Base-by-base conservation (phyloP, 345 rosid genomes). In the Aquilaria malaccensis region DNA sequence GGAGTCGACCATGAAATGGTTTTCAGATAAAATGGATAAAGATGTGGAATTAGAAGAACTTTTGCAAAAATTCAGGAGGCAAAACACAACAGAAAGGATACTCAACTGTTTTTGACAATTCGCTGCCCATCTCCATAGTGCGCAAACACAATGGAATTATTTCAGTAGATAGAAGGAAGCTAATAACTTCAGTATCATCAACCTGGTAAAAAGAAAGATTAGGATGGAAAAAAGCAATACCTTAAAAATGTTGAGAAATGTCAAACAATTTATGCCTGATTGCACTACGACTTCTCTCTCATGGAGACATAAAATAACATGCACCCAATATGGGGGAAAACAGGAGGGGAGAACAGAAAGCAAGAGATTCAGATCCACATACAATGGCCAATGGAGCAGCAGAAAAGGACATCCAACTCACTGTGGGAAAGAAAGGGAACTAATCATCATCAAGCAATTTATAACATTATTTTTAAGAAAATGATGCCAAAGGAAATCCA, bases 121-220 rank as follows among this genome's bases (percentile, higher is more conserved):
- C 99, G 59, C 96, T 90, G 50, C 99, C 99, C 97, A 91, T 88
- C 73, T 91, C 99, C 99, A 94, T 94, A 52, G 97, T 86, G 10
- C 96, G 96, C 63, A 95, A 81, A 66, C 99, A 91, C 51, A 91
- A 73, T 2, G 97, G 97, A 66, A 95, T 88, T 32, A 95, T 88
- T 75, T 95, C 97, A 11, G 96, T 91, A 12, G 96, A 88, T 13
- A 95, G 95, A 74, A 95, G 96, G 81, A 91, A 95, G 79, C 96
- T 83, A 62, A 95, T 91, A 62, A 91, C 97, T 71, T 88, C 97
- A 31, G 96, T 83, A 74, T 95, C 99, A 74, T 95, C 99, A 70
- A 95, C 95, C 97, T 95, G 80, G 49, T 53, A 61, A 60, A 63
- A 41, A 56, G 52, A 33, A 51, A 32, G 37, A 60, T 52, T 2